These are phyloP conservation scores for Daldinia caldariorum DNA, from an alignment of 495 filamentous ascomycete genomes.

Conservation along the genomic window DNA sequence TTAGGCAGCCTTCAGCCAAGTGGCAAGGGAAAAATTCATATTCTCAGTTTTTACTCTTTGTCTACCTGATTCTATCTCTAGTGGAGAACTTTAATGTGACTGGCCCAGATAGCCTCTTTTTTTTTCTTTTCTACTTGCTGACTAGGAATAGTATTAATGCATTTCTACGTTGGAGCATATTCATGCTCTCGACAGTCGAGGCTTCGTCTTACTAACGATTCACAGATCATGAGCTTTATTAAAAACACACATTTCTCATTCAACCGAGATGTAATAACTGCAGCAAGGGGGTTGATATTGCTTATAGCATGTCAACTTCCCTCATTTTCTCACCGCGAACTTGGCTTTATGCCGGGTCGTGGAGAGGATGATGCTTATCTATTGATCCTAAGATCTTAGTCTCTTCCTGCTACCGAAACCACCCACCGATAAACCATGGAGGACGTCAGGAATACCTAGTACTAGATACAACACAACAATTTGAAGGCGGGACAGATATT, in stretches of 20 bases:
- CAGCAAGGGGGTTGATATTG: conserved; percentile 7
- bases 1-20: conserved; percentile 36
- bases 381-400: too few relatives aligned
- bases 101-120: conserved; percentile 8
- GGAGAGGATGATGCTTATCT: conserved; percentile 53
- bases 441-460: too few relatives aligned
- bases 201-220: conserved; percentile 29
- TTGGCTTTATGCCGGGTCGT: conserved; percentile 51
- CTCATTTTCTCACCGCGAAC: conserved; percentile 60
- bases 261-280: not conserved
- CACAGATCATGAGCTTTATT: conserved; percentile 21
- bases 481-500: too few relatives aligned
- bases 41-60: conserved; percentile 9
- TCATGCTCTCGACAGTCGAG: not conserved
- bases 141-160: not conserved
- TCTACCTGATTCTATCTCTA: conserved; percentile 28
- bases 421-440: too few relatives aligned
- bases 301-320: conserved; percentile 18
- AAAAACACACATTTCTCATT: conserved; percentile 4
- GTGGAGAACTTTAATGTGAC: conserved; percentile 37
- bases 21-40: conserved; percentile 44
- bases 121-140: conserved; percentile 1
- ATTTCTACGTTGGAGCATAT: not conserved
- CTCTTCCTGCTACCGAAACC: too few relatives aligned
- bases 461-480: too few relatives aligned